Evolutionary conservation across 176 grass and related monocot genomes (phyloP).

Genomic region (Carex pumila): DNA sequence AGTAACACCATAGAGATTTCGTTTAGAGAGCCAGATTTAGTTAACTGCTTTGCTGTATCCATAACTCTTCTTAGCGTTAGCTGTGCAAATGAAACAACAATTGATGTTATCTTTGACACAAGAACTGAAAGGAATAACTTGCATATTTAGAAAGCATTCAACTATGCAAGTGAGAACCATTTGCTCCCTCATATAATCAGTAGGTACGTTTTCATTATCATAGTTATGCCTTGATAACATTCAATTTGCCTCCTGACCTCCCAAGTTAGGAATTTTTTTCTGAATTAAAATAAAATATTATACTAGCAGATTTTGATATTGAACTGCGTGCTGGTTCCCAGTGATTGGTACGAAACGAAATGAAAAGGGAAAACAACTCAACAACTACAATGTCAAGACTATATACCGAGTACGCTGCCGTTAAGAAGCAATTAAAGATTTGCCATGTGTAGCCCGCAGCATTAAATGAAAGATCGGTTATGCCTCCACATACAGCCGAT

Average conservation of each 20-base stretch:
- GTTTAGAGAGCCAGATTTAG: conserved; percentile 73
- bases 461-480: conserved; percentile 78
- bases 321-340: background rate
- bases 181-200: background rate
- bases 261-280: background rate
- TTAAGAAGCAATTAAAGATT: conserved; percentile 78
- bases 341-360: background rate
- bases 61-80: conserved; percentile 55
- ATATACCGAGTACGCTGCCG: conserved; percentile 62
- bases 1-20: conserved; percentile 93
- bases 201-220: background rate
- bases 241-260: background rate
- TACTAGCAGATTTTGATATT: background rate
- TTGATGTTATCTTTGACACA: background rate
- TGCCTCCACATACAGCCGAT: conserved; percentile 63
- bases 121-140: background rate
- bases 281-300: background rate
- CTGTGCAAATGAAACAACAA: conserved; percentile 28
- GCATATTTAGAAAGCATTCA: too few species aligned
- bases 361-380: background rate
- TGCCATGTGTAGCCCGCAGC: conserved; percentile 70
- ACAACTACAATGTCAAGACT: background rate
- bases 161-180: background rate
- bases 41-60: conserved; percentile 77
- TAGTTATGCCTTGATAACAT: background rate